Percentiles rank a stretch among this genome's conserved stretches.
Evolutionary conservation across 2,329 filamentous ascomycete genomes (phyloP).

Genomic region (Trichoderma simmonsii): DNA sequence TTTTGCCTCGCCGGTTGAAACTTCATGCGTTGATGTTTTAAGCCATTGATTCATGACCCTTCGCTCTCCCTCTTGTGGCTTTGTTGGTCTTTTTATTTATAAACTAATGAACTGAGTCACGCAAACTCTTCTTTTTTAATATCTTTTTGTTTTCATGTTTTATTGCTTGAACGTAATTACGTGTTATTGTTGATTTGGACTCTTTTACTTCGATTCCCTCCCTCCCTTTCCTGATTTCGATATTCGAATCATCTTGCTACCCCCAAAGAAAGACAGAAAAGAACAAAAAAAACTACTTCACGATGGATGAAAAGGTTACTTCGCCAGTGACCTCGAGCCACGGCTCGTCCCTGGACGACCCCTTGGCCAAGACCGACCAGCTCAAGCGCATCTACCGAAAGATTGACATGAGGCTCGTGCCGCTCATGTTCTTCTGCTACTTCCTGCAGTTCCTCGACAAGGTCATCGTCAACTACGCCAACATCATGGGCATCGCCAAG

Average conservation of each 20-base stretch:
- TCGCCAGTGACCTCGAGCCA: constrained; percentile 10
- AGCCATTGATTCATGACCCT: constrained; percentile 3
- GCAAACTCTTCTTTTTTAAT: background rate
- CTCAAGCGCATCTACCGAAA: constrained; percentile 24
- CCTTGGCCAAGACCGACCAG: background rate
- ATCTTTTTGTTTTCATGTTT: background rate
- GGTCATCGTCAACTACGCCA: constrained; percentile 30
- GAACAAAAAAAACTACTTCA: background rate
- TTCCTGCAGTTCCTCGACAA: constrained; percentile 31
- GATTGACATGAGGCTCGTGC: constrained; percentile 27
- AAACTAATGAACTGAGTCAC: constrained; percentile 4
- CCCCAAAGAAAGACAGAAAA: background rate
- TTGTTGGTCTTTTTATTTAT: background rate
- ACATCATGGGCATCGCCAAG: constrained; percentile 31
- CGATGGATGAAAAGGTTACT: background rate
- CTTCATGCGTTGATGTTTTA: constrained; percentile 12
- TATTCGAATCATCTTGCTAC: background rate
- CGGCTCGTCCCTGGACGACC: background rate
- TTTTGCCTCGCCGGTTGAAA: background rate
- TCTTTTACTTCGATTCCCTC: background rate
- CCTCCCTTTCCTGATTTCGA: background rate
- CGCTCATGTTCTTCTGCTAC: constrained; percentile 29
- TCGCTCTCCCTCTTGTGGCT: background rate
- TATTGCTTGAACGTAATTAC: background rate
- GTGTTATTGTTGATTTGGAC: background rate